These are phyloP conservation scores for Euphorbia peplus DNA, from an alignment of 345 rosid species.

Conservation along the genomic window DNA sequence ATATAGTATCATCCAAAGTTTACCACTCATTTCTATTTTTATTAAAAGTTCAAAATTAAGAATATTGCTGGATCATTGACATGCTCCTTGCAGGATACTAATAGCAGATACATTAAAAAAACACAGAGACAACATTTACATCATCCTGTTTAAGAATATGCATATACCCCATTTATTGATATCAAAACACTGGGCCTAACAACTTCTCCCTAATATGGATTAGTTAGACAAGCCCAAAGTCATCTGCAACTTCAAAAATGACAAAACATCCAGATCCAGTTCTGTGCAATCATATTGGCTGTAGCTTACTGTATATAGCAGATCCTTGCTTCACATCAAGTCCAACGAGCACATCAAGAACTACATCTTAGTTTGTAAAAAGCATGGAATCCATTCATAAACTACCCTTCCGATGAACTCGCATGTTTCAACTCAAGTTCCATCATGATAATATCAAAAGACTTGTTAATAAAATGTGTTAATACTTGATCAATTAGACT, in stretches of 20 bases:
- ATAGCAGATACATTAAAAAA: background rate
- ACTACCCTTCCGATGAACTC: background rate
- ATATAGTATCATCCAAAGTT: background rate
- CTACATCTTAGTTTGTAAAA: background rate
- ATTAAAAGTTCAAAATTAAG: background rate
- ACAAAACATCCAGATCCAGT: background rate
- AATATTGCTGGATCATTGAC: background rate
- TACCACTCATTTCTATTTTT: background rate
- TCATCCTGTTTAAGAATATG: background rate
- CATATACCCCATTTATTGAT: background rate
- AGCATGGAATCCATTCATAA: background rate
- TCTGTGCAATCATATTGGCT: background rate
- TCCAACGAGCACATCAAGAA: background rate
- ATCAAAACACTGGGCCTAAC: background rate
- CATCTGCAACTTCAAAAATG: background rate
- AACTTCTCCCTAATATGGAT: background rate
- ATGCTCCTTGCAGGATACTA: background rate
- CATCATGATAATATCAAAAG: background rate
- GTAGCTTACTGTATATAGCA: no score
- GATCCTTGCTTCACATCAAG: background rate
- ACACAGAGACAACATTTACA: background rate
- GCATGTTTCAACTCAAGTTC: background rate
- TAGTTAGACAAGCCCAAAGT: background rate
- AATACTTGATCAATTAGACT: background rate
- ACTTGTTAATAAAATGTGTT: background rate